Evolutionary conservation across 2,329 filamentous ascomycete species (phyloP).

Genomic region (Fusarium scirpi): DNA sequence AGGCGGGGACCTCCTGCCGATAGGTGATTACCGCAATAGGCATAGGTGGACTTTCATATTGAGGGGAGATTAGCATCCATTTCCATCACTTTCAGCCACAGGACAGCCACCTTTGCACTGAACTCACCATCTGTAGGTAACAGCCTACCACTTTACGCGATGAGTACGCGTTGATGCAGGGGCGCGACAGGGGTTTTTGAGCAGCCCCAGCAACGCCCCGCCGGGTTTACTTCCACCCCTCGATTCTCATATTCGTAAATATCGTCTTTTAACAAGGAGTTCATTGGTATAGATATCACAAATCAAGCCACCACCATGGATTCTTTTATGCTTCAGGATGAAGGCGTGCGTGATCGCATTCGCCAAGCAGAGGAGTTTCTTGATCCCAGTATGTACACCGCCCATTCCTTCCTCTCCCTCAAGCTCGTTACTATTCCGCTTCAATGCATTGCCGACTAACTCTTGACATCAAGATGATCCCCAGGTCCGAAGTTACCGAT

Average conservation of each 20-base stretch:
- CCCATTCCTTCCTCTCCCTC: neutral
- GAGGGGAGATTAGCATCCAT: neutral
- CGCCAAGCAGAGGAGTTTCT: conserved; percentile 92
- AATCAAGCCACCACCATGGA: conserved; percentile 68
- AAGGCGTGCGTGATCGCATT: conserved; percentile 84
- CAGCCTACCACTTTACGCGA: conserved; percentile 46
- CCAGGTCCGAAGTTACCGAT: conserved; percentile 79
- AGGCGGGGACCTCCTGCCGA: conserved; percentile 1
- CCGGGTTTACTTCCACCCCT: conserved; percentile 34
- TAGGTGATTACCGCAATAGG: conserved; percentile 33
- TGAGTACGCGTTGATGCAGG: conserved; percentile 34
- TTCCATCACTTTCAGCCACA: neutral
- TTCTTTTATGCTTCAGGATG: conserved; percentile 81
- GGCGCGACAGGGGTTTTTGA: conserved; percentile 36
- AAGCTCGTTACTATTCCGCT: neutral
- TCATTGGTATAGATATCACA: conserved; percentile 23
- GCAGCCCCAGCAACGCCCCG: conserved; percentile 35
- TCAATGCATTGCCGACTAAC: conserved; percentile 18
- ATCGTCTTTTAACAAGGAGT: conserved; percentile 16
- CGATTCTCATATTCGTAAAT: conserved; percentile 25
- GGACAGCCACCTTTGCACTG: conserved; percentile 19
- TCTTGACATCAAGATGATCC: conserved; percentile 58
- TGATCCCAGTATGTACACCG: conserved; percentile 78
- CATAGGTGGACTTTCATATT: conserved; percentile 11
- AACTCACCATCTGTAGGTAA: no score